Conservation (phyloP, 352 stramenopile species). For the Globisporangium barbulae region DNA sequence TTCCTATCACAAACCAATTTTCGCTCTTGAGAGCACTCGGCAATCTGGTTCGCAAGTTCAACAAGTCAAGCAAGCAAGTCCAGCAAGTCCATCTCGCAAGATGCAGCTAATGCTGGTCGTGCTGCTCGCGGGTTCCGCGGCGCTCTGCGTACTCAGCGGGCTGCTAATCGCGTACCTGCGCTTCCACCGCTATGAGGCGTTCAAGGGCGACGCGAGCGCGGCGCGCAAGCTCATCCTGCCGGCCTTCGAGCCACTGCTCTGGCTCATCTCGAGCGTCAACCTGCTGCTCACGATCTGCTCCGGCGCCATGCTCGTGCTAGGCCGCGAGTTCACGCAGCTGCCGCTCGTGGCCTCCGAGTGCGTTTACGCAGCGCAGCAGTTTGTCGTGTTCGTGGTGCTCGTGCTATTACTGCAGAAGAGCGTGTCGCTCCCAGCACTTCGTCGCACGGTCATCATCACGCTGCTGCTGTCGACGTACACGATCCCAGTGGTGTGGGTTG, state of each 20-base stretch:
- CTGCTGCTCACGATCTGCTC: constrained; percentile 12
- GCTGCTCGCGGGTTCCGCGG: constrained; percentile 1
- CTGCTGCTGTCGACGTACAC: background rate
- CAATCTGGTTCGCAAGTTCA: background rate
- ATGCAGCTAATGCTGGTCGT: background rate
- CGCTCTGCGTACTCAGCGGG: constrained; percentile 14
- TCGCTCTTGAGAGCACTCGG: background rate
- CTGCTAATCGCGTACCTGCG: constrained; percentile 27
- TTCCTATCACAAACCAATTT: background rate
- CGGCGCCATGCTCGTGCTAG: background rate
- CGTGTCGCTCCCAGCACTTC: background rate
- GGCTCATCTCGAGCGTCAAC: constrained; percentile 23
- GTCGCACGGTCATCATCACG: background rate
- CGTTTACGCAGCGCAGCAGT: background rate
- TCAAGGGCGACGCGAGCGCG: constrained; percentile 22
- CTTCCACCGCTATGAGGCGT: constrained; percentile 18
- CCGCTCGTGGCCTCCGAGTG: background rate
- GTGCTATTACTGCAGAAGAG: background rate
- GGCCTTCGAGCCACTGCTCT: constrained; percentile 42
- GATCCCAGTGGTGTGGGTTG: background rate
- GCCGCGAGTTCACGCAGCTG: background rate
- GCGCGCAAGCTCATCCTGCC: constrained; percentile 35
- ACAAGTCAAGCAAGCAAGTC: background rate
- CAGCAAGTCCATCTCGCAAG: background rate
- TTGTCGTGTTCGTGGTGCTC: background rate